Conservation (phyloP, 371 early-diverging fungal species). For the Rhizomucor pusillus region DNA sequence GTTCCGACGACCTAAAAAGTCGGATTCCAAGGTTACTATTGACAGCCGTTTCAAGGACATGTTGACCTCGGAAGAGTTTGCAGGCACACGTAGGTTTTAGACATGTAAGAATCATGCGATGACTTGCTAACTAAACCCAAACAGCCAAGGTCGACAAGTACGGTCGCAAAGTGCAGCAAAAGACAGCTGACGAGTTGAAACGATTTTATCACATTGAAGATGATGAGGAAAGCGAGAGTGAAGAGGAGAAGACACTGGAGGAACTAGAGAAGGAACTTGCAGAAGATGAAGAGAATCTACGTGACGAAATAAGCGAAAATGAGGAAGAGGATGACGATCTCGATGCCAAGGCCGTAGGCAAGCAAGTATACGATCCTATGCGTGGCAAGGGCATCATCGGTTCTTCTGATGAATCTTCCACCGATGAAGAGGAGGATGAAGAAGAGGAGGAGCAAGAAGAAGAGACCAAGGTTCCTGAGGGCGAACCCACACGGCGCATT, state of each 20-base stretch:
- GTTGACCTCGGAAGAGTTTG: conserved; percentile 78
- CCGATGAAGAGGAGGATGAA: conserved; percentile 49
- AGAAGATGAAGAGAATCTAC: conserved; percentile 42
- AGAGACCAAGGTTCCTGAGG: conserved; percentile 68
- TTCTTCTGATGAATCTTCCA: conserved; percentile 55
- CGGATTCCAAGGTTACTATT: conserved; percentile 81
- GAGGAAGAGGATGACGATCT: conserved; percentile 17
- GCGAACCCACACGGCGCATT: conserved; percentile 86
- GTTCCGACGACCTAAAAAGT: conserved; percentile 79
- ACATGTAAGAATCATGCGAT: not conserved
- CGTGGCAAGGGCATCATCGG: conserved; percentile 80
- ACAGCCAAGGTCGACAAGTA: conserved; percentile 86
- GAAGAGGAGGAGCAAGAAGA: conserved; percentile 53
- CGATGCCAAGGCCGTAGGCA: not conserved
- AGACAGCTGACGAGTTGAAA: conserved; percentile 52
- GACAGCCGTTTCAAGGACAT: conserved; percentile 87
- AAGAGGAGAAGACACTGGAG: conserved; percentile 34
- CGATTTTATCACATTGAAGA: conserved; percentile 62
- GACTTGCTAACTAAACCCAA: not conserved
- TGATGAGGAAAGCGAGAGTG: conserved; percentile 37
- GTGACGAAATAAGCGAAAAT: conserved; percentile 20
- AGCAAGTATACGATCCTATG: conserved; percentile 67
- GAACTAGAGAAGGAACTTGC: conserved; percentile 48
- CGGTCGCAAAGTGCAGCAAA: conserved; percentile 65
- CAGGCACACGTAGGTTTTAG: conserved; percentile 53